Evolutionary conservation across 169 alveolate species (phyloP), one percentile per base, ranked within the genome.

Genomic region (Eimeria maxima): DNA sequence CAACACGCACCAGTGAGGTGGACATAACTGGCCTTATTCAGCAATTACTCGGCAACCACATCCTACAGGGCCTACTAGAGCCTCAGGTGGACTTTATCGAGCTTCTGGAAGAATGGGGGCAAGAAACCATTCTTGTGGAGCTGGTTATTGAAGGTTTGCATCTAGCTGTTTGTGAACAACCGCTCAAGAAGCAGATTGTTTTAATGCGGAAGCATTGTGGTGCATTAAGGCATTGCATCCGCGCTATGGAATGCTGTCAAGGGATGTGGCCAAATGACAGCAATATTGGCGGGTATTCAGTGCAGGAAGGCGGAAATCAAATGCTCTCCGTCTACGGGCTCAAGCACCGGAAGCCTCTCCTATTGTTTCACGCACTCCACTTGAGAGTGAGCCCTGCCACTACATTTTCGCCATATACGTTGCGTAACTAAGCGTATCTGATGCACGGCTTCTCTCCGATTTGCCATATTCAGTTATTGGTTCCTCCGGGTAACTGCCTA

Each of bases 31-130:
- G 16, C 14, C 38, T 87, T 24, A n/a, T 63, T 8, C 93, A 87
- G 45, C 24, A 27, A 20, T 2, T 87, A 13, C 57, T 57, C 47
- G 81, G 53, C 6, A 69, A 87, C 42, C 67, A 87, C 47, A 63
- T 13, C n/a, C 93, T 87, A 7, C 93, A 87, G 47, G 93, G 93
- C 50, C 81, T 87, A 18, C 42, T 87, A 18, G 93, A 87, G 47
- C 93, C 93, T 24, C 93, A 87, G 83, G 83, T 87, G 47, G 93
- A 87, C 65, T 87, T 87, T 33, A 47, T 87, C 81, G 93, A 87
- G 93, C 81, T 87, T 22, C 45, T 87, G 65, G 93, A 87, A 18
- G 93, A 87, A 18, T 87, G 93, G 93, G 93, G 93, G 42, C 78
- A 38, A 4, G 93, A 60, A 47, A 87, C 93, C 29, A 13, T 60